These are phyloP conservation scores for Epichloe scottii DNA, from an alignment of 2,329 filamentous ascomycete genomes.

Conservation along the genomic window DNA sequence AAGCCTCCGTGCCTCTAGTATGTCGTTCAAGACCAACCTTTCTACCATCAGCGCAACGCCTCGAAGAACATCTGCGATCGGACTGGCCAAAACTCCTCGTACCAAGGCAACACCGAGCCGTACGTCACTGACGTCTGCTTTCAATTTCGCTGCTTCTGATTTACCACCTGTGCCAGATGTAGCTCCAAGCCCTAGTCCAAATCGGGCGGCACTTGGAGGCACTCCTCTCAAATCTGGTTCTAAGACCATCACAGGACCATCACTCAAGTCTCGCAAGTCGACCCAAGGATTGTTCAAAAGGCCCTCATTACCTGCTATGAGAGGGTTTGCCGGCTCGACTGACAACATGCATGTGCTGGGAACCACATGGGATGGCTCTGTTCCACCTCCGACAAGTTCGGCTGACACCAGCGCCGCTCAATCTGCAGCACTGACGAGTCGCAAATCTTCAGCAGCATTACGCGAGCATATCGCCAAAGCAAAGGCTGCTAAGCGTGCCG, in stretches of 20 bases:
- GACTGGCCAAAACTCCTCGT: slow-evolving; percentile 13
- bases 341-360: slow-evolving; percentile 3
- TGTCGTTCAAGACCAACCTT: slow-evolving; percentile 30
- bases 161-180: slow-evolving; percentile 11
- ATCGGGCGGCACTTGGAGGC: slow-evolving; percentile 18
- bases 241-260: slow-evolving; percentile 33
- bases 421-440: slow-evolving; percentile 15
- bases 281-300: slow-evolving; percentile 43
- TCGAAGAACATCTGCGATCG: slow-evolving; percentile 14
- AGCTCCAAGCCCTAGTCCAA: slow-evolving; percentile 26
- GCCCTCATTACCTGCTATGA: slow-evolving; percentile 33
- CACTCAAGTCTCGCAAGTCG: slow-evolving; percentile 39
- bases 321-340: slow-evolving; percentile 8
- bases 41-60: slow-evolving; percentile 34
- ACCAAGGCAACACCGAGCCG: slow-evolving; percentile 13
- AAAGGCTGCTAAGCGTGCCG: slow-evolving; percentile 63
- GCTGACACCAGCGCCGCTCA: slow-evolving; percentile 9
- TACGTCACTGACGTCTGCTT: slow-evolving; percentile 10
- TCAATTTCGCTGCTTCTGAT: slow-evolving; percentile 15
- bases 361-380: slow-evolving; percentile 19
- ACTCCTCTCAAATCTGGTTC: slow-evolving; percentile 27
- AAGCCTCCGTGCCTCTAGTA: slow-evolving; percentile 32
- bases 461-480: slow-evolving; percentile 89
- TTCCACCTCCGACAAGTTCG: slow-evolving; percentile 12
- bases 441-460: slow-evolving; percentile 66